Base-by-base conservation (phyloP, 352 stramenopile genomes). In the Globisporangium nagaii region DNA sequence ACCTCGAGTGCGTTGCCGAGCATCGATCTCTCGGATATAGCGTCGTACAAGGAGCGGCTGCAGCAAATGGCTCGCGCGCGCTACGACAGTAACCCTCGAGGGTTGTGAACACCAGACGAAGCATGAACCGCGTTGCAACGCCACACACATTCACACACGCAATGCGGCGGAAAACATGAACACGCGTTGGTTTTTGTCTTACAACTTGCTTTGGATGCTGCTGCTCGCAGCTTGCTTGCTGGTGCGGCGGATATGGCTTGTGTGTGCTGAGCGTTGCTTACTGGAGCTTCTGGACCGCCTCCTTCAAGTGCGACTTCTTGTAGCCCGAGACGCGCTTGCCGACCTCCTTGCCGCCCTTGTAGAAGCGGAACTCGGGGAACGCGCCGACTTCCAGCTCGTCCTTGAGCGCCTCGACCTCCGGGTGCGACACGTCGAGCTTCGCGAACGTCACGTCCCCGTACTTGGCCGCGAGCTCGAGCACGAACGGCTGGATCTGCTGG, bases 331-430 rank as follows among this genome's bases (percentile, higher is more conserved):
- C 69, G 44, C 84, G 84, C 57, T 70, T 70, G 34, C 68, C 70
- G 17, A 84, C 75, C 63, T 92, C 75, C 58, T 91, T 89, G 64
- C 84, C 81, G 49, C 67, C 65, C 69, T 94, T 90, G 62, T 86
- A 94, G 63, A 92, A 92, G 60, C 70, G 81, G 73, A 94, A 94
- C 57, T 85, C 75, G n/a, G 84, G 84, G 66, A 87, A 80, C 43
- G 73, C 81, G 20, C 82, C 75, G 30, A 94, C 73, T 7, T 82
- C 60, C 6, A 92, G 58, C 41, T 87, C 78, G 20, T 86, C 68
- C 72, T 92, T 92, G 52, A 94, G 63, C 56, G 73, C 48, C 49
- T 90, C 74, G 34, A 92, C 65, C 58, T 91, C 81, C 2, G 74
- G 68, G 45, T 84, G 58, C 40, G 75, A 86, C 60, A 87, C 81